Evolutionary conservation across 768 basidiomycete species (phyloP), one percentile per base, ranked within the genome.

Genomic region (Pisolithus albus): DNA sequence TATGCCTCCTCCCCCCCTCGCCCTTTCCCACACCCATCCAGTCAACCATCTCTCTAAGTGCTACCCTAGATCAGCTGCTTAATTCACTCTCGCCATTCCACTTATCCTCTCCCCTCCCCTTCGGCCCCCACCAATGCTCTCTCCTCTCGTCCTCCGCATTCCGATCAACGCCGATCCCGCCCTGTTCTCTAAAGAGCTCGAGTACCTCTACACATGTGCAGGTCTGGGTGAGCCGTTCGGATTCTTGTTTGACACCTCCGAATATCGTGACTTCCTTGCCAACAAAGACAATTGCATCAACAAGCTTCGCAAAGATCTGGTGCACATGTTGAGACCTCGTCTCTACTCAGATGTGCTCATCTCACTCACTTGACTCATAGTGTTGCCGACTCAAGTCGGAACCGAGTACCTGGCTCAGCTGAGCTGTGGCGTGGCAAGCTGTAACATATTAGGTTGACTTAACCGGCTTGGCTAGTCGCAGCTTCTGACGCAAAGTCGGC

Each of bases 251-350:
- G 92, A 93, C 59, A 70, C 72, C 47, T 64, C 70, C 9, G 74
- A 72, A 57, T 67, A 63, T 40, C 65, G 65, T 39, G 72, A 70
- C 37, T 72, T 72, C 50, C 81, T 67, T 48, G 73, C 73, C 57
- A 75, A 69, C 8, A 80, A 71, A 66, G 81, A 75, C 56, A 77
- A 62, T 53, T 75, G 90, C 13, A 71, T 89, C 38, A 90, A 92
- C 66, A 90, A 92, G 70, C 80, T 96, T 9, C 82, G 91, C 54
- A 91, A 92, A 68, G 95, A 97, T 62, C 76, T 96, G 26, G 88
- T 94, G 21, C 96, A 86, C 73, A 95, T 93, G 92, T 97, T 94
- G 95, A 74, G 95, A 30, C 89, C 88, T 11, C 83, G 92, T 46
- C 81, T 98, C 16, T 98, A 93, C 65, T 90, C 92, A 2, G 95